phyloP scores from a whole-genome alignment of 139 green algal genomes.

The Closterium sp. region DNA sequence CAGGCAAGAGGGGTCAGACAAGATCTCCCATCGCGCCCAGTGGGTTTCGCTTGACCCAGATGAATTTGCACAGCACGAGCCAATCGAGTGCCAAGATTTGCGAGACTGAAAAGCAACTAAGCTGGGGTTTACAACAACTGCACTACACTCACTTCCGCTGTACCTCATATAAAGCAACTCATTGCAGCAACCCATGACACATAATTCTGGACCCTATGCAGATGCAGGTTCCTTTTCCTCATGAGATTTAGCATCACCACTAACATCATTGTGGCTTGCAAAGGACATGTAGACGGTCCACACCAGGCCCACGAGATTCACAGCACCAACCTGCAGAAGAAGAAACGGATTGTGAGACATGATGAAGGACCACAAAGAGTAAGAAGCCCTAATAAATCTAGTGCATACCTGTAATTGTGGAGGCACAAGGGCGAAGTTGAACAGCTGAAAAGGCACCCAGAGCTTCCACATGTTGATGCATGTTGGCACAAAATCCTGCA shows the following conservation, averaged over 20 bases:
- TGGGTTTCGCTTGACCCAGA: too few relatives aligned
- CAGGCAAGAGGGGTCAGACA: too few relatives aligned
- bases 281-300: background rate
- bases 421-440: slow-evolving; percentile 58
- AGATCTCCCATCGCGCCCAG: too few relatives aligned
- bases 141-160: too few relatives aligned
- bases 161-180: too few relatives aligned
- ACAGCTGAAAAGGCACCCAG: slow-evolving; percentile 57
- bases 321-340: background rate
- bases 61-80: too few relatives aligned
- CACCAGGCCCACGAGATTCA: background rate
- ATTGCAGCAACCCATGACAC: too few relatives aligned
- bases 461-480: slow-evolving; percentile 58
- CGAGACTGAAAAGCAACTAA: too few relatives aligned
- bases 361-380: too few relatives aligned
- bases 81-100: too few relatives aligned
- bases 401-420: slow-evolving; percentile 49
- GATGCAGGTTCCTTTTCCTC: background rate
- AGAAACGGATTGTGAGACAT: background rate
- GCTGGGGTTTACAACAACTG: too few relatives aligned
- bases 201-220: background rate
- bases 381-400: background rate
- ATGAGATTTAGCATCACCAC: background rate
- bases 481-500: slow-evolving; percentile 18
- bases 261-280: background rate